These are phyloP conservation scores for Pseudocercospora vitis DNA, from an alignment of 2,329 filamentous ascomycete species.

Conservation along the genomic window DNA sequence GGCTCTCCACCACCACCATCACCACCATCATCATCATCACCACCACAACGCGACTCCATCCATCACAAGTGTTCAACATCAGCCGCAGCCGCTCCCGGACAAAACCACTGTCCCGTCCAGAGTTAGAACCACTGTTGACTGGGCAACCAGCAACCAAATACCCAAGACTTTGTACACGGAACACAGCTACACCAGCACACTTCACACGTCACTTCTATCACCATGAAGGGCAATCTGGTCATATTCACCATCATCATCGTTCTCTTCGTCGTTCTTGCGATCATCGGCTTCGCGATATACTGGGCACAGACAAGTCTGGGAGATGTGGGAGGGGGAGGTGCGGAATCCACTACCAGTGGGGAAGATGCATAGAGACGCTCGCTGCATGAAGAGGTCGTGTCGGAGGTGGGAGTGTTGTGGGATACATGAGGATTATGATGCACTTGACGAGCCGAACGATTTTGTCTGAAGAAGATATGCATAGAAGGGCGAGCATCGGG, in stretches of 20 bases:
- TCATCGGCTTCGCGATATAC: slow-evolving; percentile 53
- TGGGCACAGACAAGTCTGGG: slow-evolving; percentile 45
- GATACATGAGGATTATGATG: background rate
- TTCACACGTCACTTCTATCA: slow-evolving; percentile 23
- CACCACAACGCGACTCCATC: background rate
- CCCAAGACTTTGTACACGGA: background rate
- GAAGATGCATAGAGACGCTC: slow-evolving; percentile 37
- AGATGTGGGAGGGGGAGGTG: slow-evolving; percentile 28
- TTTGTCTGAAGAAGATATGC: too few relatives aligned
- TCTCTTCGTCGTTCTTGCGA: slow-evolving; percentile 52
- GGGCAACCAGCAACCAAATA: background rate
- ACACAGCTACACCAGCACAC: background rate
- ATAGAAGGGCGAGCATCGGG: too few relatives aligned
- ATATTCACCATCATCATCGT: slow-evolving; percentile 55
- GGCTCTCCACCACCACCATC: background rate
- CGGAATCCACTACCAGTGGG: slow-evolving; percentile 32
- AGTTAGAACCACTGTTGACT: background rate
- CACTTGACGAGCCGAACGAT: too few relatives aligned
- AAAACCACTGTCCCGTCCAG: too few relatives aligned
- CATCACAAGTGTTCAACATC: too few relatives aligned
- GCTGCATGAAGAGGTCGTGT: too few relatives aligned
- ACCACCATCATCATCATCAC: background rate
- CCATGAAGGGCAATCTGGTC: slow-evolving; percentile 54
- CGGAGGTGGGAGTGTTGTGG: too few relatives aligned
- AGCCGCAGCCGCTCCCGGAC: too few relatives aligned